Evolutionary conservation across 1,284 basidiomycete genomes (phyloP), one percentile per base, ranked within the genome.

Genomic region (Coniophora puteana): DNA sequence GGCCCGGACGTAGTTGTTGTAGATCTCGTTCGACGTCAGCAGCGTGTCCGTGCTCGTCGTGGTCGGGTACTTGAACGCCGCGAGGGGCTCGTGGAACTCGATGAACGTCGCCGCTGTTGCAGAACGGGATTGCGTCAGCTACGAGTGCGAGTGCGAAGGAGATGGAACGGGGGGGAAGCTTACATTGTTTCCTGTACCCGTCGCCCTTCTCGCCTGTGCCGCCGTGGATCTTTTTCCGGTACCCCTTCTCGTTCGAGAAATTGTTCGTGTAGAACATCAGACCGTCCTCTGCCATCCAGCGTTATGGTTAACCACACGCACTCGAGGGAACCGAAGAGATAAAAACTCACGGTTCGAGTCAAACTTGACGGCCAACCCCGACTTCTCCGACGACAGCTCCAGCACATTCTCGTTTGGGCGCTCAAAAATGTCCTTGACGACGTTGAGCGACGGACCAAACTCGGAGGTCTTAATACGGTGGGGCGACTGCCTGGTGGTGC

Each of bases 221-320:
- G 17, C 84, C 83, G 51, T 89, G 85, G 27, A 85, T 83, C 58
- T 74, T 78, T 67, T 88, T 87, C 36, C 78, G 69, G 27, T 78
- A 72, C 20, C 73, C 78, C 25, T 64, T 68, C 10, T 56, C 55
- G 36, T 69, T 58, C 10, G 78, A 63, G 35, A 74, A 62, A 43
- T 73, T 76, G 55, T 80, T 78, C 3, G 80, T 72, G 55, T 87
- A 88, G 53, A 85, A 80, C 72, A 87, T 85, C 28, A 83, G 71
- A 21, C 84, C 84, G 5, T 72, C 74, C 61, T 88, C 84, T 84
- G 28, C 44, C n/a, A 28, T 38, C 35, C 14, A 18, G 34, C 16
- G 22, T 26, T 13, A 7, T 32, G 3, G 25, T 41, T n/a, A 29
- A 40, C 25, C 41, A 18, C 21, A 36, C n/a, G 11, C 32, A 42